These are phyloP conservation scores for Funneliformis caledonium DNA, from an alignment of 371 early-diverging fungal species.

Conservation along the genomic window DNA sequence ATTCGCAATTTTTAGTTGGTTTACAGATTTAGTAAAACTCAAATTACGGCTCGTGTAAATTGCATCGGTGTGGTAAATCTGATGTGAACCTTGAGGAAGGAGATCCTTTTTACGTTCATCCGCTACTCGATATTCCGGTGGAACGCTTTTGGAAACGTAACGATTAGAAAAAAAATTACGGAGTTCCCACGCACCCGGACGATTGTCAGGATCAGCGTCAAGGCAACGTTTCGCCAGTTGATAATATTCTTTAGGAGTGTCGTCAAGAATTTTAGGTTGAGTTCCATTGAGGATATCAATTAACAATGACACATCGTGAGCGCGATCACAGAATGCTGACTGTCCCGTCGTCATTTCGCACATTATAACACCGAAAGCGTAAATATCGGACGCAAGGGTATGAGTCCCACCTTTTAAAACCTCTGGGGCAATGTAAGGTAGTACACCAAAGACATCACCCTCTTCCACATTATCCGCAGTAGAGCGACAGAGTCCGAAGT, in stretches of 20 bases:
- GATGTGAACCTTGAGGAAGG: no score
- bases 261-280: background rate
- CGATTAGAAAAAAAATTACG: no score
- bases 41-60: no score
- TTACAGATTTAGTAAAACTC: no score
- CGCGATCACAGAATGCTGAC: background rate
- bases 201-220: background rate
- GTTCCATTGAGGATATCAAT: background rate
- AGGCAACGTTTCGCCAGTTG: background rate
- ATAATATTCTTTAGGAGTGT: background rate
- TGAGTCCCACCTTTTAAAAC: background rate
- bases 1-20: no score
- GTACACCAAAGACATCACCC: constrained; percentile 14
- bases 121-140: no score
- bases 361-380: constrained; percentile 36
- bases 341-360: background rate
- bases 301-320: background rate
- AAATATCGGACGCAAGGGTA: constrained; percentile 27
- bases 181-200: background rate
- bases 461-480: background rate
- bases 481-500: background rate
- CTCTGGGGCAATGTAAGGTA: constrained; percentile 37
- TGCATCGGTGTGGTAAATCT: no score
- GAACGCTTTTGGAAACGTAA: no score
- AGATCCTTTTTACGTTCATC: no score